These are phyloP conservation scores for Udeniomyces megalosporus DNA, from an alignment of 768 basidiomycete species.

Conservation along the genomic window DNA sequence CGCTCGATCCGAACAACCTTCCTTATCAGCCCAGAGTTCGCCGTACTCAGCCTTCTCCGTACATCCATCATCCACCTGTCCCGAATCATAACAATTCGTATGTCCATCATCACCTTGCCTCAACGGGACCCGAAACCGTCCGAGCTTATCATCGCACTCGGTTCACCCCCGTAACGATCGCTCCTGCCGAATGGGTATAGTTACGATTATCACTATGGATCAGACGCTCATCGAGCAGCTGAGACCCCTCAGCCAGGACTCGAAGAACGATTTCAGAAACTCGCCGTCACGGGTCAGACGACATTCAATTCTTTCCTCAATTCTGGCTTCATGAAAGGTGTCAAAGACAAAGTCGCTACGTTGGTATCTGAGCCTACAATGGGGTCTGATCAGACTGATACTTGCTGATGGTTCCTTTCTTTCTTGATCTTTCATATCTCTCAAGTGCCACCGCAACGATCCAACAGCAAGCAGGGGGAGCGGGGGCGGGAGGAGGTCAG, in stretches of 20 bases:
- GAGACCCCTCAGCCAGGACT: background rate
- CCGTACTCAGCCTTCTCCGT: slow-evolving; percentile 9
- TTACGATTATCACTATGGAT: background rate
- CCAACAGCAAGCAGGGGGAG: too few relatives aligned
- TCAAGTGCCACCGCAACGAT: too few relatives aligned
- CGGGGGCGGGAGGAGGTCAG: too few relatives aligned
- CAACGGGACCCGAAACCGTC: too few relatives aligned
- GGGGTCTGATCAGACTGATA: background rate
- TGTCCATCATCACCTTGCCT: too few relatives aligned
- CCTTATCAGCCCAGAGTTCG: slow-evolving; percentile 29
- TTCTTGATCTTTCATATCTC: background rate
- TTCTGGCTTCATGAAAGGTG: background rate
- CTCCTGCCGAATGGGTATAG: too few relatives aligned
- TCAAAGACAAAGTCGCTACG: slow-evolving; percentile 9
- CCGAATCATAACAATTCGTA: background rate
- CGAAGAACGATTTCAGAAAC: slow-evolving; percentile 14
- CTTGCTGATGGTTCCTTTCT: too few relatives aligned
- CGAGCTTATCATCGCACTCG: too few relatives aligned
- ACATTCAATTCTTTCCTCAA: slow-evolving; percentile 6
- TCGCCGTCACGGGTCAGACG: slow-evolving; percentile 4
- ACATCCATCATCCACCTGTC: slow-evolving; percentile 4
- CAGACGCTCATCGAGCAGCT: background rate
- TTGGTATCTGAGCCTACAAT: too few relatives aligned
- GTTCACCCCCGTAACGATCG: too few relatives aligned
- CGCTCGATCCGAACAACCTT: slow-evolving; percentile 15